Evolutionary conservation across 192 early-diverging fungal species (phyloP), one percentile per base, ranked within the genome.

Genomic region (Podila verticillata): DNA sequence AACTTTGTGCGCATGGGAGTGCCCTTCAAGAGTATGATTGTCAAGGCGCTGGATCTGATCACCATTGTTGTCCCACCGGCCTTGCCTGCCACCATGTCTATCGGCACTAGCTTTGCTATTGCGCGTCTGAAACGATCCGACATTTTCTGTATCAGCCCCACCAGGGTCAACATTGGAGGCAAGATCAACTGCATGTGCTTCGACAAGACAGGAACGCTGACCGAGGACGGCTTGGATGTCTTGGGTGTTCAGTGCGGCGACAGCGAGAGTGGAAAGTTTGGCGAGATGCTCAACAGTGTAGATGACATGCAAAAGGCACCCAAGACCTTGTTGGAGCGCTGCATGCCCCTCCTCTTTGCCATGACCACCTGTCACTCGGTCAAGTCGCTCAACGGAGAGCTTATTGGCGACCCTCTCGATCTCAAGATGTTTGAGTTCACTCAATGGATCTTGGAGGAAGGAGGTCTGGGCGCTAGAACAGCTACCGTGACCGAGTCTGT

Each of bases 151-250:
- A 97, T 95, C 61, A 92, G 91, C 57, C 97, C 97, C 6, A 93
- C 95, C 12, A 89, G 92, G 20, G 97, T 99, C 57, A 99, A 98
- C 66, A 93, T 99, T 48, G 95, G 96, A 67, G 98, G 98, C 58
- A 98, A 98, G 68, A 84, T 99, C 47, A 93, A 98, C 66, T 91
- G 96, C 35, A 97, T 96, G 91, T 96, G 95, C 72, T 99, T 99
- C 87, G 98, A 99, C 84, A 99, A 99, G 84, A 99, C 97, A 2
- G 97, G 97, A 2, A 99, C 97, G 5, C 82, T 99, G 57, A 98
- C 97, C 4, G 95, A 98, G 79, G 96, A 98, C 74, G 96, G 96
- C 0, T 81, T 99, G 34, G 97, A 97, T 74, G 95, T 99, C 4
- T 83, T 97, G 62, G 97, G 97, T n/a, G 89, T 98, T 31, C 92